Evolutionary conservation across 306 rosid species (phyloP).

Genomic region (Castanea crenata): DNA sequence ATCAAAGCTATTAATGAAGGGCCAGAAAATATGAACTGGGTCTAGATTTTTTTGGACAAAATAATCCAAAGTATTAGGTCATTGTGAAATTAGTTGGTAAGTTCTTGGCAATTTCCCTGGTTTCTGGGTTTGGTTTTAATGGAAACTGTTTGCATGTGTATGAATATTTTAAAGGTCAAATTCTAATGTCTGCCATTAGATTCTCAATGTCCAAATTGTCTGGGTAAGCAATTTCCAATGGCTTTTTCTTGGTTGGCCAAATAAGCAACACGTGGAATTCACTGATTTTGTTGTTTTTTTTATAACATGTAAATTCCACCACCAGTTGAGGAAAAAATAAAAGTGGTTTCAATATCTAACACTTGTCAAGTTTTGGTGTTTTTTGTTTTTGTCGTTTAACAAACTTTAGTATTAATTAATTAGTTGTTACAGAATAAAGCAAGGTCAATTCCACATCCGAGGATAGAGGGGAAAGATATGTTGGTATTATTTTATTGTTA

Average conservation of each 20-base stretch:
- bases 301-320: not conserved
- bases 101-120: constrained; percentile 23
- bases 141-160: constrained; percentile 13
- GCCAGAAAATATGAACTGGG: not conserved
- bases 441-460: not conserved
- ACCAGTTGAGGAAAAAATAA: not conserved
- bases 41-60: not conserved
- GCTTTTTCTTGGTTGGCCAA: not conserved
- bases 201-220: not conserved
- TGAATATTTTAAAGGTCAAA: not conserved
- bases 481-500: not conserved
- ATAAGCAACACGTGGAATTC: not conserved
- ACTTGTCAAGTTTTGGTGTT: too few species aligned
- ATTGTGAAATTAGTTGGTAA: not conserved
- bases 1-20: not conserved
- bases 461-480: not conserved
- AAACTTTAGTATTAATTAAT: too few species aligned
- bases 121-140: not conserved
- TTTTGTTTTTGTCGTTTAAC: too few species aligned
- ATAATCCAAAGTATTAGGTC: too few species aligned
- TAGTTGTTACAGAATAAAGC: not conserved
- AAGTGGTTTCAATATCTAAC: too few species aligned
- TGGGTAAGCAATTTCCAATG: constrained; percentile 11
- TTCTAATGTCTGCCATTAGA: not conserved
- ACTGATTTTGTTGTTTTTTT: not conserved